phyloP scores from a whole-genome alignment of 768 basidiomycete species.

The Hericium coralloides region DNA sequence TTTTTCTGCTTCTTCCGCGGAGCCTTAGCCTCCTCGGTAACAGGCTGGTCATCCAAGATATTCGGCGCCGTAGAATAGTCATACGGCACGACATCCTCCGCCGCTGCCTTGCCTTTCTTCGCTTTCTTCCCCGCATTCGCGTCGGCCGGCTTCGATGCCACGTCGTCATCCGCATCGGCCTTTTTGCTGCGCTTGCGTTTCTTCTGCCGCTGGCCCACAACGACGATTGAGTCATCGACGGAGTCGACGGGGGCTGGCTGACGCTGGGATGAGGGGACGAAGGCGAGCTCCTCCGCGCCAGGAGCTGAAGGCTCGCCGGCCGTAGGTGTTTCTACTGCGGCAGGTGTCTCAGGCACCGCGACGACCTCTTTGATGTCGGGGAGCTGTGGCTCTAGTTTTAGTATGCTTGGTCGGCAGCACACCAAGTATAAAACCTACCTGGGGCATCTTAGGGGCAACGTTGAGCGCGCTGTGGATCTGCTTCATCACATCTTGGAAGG shows the following conservation, averaged over 20 bases:
- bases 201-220: constrained; percentile 62
- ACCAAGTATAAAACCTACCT: constrained; percentile 20
- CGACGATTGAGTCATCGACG: constrained; percentile 58
- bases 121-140: constrained; percentile 12
- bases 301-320: constrained; percentile 1
- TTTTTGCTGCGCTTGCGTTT: constrained; percentile 51
- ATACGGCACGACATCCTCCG: constrained; percentile 33
- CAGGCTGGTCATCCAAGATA: constrained; percentile 48
- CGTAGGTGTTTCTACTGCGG: constrained; percentile 7
- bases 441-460: constrained; percentile 45
- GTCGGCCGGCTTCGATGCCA: constrained; percentile 7
- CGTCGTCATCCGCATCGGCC: constrained; percentile 12
- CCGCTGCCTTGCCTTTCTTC: constrained; percentile 7
- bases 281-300: constrained; percentile 63
- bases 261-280: constrained; percentile 61
- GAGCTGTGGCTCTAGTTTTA: background rate
- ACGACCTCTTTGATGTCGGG: background rate
- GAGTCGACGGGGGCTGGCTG: constrained; percentile 18
- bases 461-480: constrained; percentile 60
- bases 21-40: constrained; percentile 22
- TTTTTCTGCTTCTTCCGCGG: constrained; percentile 31
- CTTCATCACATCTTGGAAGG: constrained; percentile 46
- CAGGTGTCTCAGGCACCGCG: background rate
- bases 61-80: constrained; percentile 66
- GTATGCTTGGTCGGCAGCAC: background rate